These are phyloP conservation scores for Petrea volubilis DNA, from an alignment of 257 asterid species.

Conservation along the genomic window DNA sequence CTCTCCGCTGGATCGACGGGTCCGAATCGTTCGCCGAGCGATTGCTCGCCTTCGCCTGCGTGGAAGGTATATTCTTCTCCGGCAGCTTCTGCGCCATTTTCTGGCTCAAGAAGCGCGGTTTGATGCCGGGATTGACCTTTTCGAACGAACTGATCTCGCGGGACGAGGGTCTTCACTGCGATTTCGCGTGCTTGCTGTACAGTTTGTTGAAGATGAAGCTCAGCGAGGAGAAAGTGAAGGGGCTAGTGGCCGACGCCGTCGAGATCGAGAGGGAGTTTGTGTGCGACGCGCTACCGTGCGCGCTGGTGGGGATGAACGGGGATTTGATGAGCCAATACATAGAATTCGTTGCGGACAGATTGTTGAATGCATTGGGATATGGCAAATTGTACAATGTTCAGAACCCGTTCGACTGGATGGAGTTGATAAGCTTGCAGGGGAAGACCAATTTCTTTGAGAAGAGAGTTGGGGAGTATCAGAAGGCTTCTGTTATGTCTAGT, in stretches of 20 bases:
- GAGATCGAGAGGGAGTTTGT: constrained; percentile 82
- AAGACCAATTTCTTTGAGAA: constrained; percentile 96
- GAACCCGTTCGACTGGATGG: constrained; percentile 99
- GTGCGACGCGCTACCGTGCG: constrained; percentile 82
- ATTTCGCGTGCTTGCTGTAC: constrained; percentile 86
- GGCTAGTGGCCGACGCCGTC: constrained; percentile 67
- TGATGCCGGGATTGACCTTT: constrained; percentile 86
- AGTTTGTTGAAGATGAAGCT: constrained; percentile 62
- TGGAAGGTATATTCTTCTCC: constrained; percentile 89
- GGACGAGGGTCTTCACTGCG: constrained; percentile 91
- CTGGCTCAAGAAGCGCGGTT: constrained; percentile 86
- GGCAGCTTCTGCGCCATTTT: constrained; percentile 91
- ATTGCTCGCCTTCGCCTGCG: constrained; percentile 80
- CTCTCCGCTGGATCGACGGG: constrained; percentile 90
- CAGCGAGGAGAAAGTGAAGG: constrained; percentile 71
- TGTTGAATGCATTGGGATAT: constrained; percentile 67
- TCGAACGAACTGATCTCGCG: constrained; percentile 85
- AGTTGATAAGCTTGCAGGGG: constrained; percentile 88
- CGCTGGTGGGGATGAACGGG: constrained; percentile 82
- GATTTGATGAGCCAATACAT: constrained; percentile 78
- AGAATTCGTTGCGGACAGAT: constrained; percentile 82
- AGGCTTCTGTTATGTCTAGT: constrained; percentile 76
- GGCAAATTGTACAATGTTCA: constrained; percentile 57
- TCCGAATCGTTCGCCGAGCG: constrained; percentile 81
- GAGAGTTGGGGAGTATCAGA: constrained; percentile 95